A percentile compares a stretch with the other conserved stretches of the same genome.
phyloP scores from a whole-genome alignment of 495 filamentous ascomycete species.

The Aspergillus homomorphus region DNA sequence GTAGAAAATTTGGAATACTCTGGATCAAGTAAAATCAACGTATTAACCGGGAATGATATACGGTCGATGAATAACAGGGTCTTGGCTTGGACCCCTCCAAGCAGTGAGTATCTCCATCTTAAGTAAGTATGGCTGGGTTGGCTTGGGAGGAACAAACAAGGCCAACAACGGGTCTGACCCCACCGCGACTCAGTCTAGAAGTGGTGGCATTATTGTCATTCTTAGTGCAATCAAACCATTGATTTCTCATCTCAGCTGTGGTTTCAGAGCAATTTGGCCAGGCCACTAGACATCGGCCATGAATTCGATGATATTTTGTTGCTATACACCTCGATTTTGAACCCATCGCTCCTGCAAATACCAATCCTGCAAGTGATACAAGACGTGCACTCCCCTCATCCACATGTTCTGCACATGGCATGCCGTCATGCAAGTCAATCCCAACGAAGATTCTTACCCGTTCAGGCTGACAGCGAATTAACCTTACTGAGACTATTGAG shows the following conservation, averaged over 20 bases:
- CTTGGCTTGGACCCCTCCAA: not conserved
- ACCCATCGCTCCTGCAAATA: not conserved
- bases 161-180: not conserved
- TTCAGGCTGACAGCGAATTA: not conserved
- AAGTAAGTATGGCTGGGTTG: not conserved
- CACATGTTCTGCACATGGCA: not conserved
- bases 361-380: not conserved
- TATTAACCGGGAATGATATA: not conserved
- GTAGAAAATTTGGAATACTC: not conserved
- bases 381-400: too few relatives aligned
- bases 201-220: too few relatives aligned
- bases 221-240: too few relatives aligned
- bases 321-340: not conserved
- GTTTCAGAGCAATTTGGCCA: not conserved
- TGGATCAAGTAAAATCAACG: not conserved
- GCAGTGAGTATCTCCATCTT: not conserved
- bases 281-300: not conserved
- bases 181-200: not conserved
- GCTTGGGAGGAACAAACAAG: not conserved
- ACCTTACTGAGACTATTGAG: not conserved
- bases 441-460: not conserved
- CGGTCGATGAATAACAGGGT: not conserved
- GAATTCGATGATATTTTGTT: not conserved
- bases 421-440: not conserved
- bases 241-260: not conserved